These are phyloP conservation scores for Hypoxylon fragiforme DNA, from an alignment of 495 filamentous ascomycete species.

Conservation along the genomic window DNA sequence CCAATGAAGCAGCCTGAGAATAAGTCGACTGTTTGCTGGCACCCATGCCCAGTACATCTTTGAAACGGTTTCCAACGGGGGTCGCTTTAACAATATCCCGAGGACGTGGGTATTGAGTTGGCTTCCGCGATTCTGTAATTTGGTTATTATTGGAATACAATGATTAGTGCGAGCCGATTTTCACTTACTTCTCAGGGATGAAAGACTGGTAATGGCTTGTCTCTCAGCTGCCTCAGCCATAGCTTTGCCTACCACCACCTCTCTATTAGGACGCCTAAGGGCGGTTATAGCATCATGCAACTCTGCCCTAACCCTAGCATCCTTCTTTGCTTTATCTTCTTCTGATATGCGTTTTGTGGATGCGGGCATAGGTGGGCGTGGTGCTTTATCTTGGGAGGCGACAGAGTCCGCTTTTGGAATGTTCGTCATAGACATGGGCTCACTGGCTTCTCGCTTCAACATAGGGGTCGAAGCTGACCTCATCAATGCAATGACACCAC, in stretches of 20 bases:
- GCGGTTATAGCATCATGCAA: conserved; percentile 80
- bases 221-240: conserved; percentile 71
- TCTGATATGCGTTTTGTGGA: conserved; percentile 32
- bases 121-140: conserved; percentile 63
- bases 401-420: conserved; percentile 51
- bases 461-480: conserved; percentile 69
- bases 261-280: conserved; percentile 84
- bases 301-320: conserved; percentile 76
- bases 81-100: conserved; percentile 75
- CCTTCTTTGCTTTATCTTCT: conserved; percentile 70
- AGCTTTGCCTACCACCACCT: conserved; percentile 73
- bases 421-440: conserved; percentile 54
- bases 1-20: conserved; percentile 26
- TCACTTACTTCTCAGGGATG: conserved; percentile 46
- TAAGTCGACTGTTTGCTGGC: conserved; percentile 9
- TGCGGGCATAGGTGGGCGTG: neutral
- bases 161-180: too few relatives aligned
- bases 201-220: conserved; percentile 48
- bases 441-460: conserved; percentile 68
- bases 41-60: conserved; percentile 43
- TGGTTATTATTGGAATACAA: conserved; percentile 31
- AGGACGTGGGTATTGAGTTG: conserved; percentile 57
- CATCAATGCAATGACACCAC: conserved; percentile 60
- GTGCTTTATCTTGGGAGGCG: conserved; percentile 43
- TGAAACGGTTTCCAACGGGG: conserved; percentile 62